Conservation (phyloP, 192 early-diverging fungal species). For the Oehlia diaphana region DNA sequence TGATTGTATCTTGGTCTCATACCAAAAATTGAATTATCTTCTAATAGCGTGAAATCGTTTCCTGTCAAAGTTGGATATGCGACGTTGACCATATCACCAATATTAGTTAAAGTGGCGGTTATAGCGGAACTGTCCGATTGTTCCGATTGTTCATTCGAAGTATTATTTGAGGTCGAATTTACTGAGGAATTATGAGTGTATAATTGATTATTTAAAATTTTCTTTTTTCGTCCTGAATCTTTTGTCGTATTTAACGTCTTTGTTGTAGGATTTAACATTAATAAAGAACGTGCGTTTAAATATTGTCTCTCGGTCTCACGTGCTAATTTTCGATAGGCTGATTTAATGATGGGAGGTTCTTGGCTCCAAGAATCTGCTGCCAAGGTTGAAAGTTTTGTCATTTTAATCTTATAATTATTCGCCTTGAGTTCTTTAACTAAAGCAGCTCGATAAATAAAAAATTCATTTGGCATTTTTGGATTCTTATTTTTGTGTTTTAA, state of each 20-base stretch:
- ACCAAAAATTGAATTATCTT: not conserved
- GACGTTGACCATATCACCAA: not conserved
- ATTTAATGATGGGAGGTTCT: not conserved
- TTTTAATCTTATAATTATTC: not conserved
- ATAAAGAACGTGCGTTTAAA: not conserved
- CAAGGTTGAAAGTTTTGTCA: conserved; percentile 19
- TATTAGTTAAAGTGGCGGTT: not conserved
- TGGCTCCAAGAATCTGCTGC: conserved; percentile 11
- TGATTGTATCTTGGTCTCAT: not conserved
- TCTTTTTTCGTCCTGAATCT: not conserved
- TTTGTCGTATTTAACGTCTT: not conserved
- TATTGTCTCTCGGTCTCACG: conserved; percentile 16
- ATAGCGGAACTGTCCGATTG: not conserved
- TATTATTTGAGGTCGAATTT: too few species aligned
- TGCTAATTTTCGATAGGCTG: conserved; percentile 20
- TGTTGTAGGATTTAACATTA: not conserved
- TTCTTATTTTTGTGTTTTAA: not conserved
- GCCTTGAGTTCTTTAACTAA: conserved; percentile 15
- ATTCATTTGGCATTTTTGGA: conserved; percentile 22
- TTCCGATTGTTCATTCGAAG: not conserved
- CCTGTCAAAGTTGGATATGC: not conserved
- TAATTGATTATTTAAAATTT: not conserved
- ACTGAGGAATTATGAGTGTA: not conserved
- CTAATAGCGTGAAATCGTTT: not conserved
- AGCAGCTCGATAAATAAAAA: conserved; percentile 20